These are phyloP conservation scores for Allantophomopsis lycopodina DNA, from an alignment of 2,329 filamentous ascomycete genomes.

Conservation along the genomic window DNA sequence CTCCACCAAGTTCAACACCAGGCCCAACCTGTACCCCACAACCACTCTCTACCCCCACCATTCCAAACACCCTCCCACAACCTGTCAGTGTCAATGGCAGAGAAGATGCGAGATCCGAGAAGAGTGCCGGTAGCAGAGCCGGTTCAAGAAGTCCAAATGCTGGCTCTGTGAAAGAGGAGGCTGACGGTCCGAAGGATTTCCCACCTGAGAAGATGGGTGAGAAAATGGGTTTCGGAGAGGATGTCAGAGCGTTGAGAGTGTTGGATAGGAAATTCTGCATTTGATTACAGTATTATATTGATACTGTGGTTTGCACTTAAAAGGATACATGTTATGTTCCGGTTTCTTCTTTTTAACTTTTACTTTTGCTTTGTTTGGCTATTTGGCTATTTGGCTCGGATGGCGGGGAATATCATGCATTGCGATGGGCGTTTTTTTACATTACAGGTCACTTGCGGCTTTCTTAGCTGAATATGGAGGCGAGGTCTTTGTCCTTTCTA, in stretches of 20 bases:
- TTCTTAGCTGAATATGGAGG: too few species aligned
- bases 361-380: too few species aligned
- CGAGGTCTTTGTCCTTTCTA: too few species aligned
- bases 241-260: conserved; percentile 50
- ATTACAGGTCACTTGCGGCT: too few species aligned
- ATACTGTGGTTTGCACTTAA: too few species aligned
- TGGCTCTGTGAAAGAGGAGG: neutral
- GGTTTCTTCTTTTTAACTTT: too few species aligned
- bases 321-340: too few species aligned
- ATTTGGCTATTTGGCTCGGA: too few species aligned
- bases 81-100: conserved; percentile 8
- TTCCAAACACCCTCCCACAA: conserved; percentile 8
- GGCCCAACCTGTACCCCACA: neutral
- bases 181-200: conserved; percentile 12
- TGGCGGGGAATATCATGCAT: too few species aligned
- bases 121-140: conserved; percentile 14
- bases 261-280: conserved; percentile 43
- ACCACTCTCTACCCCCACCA: neutral
- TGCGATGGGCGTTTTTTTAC: too few species aligned
- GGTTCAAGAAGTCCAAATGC: conserved; percentile 13
- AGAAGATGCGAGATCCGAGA: conserved; percentile 14
- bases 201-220: conserved; percentile 40
- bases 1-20: neutral
- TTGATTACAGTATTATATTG: conserved; percentile 4
- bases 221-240: conserved; percentile 41